Evolutionary conservation across 129 eudicot genomes (phyloP).

Genomic region (Daucus carota): DNA sequence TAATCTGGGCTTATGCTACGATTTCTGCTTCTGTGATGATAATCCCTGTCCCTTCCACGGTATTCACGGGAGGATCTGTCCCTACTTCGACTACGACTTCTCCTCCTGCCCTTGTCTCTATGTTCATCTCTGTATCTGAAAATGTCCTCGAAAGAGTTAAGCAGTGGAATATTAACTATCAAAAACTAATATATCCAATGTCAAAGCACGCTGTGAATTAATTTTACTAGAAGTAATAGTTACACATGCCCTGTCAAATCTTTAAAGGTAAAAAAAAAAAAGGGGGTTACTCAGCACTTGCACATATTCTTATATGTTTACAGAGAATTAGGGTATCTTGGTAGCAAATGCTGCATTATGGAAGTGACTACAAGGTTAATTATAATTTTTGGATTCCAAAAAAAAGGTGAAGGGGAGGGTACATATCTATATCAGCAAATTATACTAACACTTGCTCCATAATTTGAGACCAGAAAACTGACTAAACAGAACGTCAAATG

Average conservation of each 20-base stretch:
- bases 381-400: no score
- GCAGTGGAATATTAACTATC: not conserved
- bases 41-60: conserved; percentile 59
- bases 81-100: conserved; percentile 87
- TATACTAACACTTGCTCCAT: no score
- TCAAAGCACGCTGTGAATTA: not conserved
- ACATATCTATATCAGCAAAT: no score
- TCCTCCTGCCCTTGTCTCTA: conserved; percentile 58
- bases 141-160: not conserved
- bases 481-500: no score
- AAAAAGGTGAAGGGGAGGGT: not conserved
- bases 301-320: not conserved
- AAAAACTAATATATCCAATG: not conserved
- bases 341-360: not conserved
- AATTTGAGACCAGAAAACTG: not conserved
- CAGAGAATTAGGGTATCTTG: not conserved
- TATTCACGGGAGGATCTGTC: conserved; percentile 57
- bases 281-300: not conserved
- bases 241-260: not conserved
- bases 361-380: not conserved
- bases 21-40: conserved; percentile 59
- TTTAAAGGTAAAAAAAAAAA: not conserved
- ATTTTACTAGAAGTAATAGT: not conserved
- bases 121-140: conserved; percentile 60
- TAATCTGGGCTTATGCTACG: conserved; percentile 74